Evolutionary conservation across 768 basidiomycete genomes (phyloP), one percentile per base, ranked within the genome.

Genomic region (Symmetrospora coprosmae): DNA sequence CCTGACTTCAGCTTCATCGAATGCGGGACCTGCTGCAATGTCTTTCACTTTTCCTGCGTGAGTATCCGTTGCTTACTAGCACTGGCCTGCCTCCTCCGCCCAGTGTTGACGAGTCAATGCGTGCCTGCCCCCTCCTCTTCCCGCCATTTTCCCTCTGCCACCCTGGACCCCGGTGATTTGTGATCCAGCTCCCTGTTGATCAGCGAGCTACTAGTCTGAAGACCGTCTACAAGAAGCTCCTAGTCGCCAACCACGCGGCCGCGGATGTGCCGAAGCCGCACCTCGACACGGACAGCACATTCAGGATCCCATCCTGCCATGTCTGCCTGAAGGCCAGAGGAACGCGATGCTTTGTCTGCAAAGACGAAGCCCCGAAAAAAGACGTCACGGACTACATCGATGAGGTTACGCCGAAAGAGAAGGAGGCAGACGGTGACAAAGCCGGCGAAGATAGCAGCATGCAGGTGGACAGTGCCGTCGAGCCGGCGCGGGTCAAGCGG

Each of bases 271-370:
- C 16, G 13, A 64, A 65, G 51, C 2, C 35, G 34, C 62, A 66
- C 46, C 55, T 67, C 40, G 60, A 67, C 46, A 39, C 34, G 6
- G 1, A 52, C 3, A 28, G 50, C 13, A 53, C 45, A 11, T 52
- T 66, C 48, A 27, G 6, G 0, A 28, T 69, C 3, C 31, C 51
- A 13, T 62, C 64, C 16, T 69, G 68, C 46, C 45, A 61, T 5
- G 30, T 28, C 3, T 69, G 68, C 60, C 47, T 59, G 45, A 66
- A 65, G 50, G 31, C 23, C 0, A 45, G 39, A 2, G 68, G 66
- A 6, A 37, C 49, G 5, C 19, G 27, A 19, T 69, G 68, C 56
- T 64, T 62, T 27, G 55, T 47, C 4, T 69, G 68, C 48, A 48
- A 52, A 16, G 33, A 40, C 25, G 41, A 47, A 9, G 37, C 50